Conservation (phyloP, 805 yeast genomes). For the Saccharomycopsis sp. region DNA sequence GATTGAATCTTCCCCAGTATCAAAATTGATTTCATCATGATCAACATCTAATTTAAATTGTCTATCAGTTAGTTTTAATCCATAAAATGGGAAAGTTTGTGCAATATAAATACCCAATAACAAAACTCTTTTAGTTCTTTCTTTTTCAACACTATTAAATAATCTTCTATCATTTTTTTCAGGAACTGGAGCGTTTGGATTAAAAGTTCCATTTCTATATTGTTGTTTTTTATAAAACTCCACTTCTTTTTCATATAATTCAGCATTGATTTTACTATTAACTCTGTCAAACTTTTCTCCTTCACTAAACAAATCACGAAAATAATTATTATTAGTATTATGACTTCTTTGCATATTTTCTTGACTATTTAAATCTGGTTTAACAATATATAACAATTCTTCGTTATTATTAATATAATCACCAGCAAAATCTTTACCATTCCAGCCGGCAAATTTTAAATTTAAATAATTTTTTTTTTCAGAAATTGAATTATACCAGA, state of each 20-base stretch:
- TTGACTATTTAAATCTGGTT: slow-evolving; percentile 15
- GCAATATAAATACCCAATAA: slow-evolving; percentile 42
- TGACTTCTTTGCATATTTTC: slow-evolving; percentile 17
- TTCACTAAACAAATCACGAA: slow-evolving; percentile 18
- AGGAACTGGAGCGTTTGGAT: not conserved
- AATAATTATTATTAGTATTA: slow-evolving; percentile 18
- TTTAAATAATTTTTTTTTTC: slow-evolving; percentile 30
- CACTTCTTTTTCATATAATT: slow-evolving; percentile 13
- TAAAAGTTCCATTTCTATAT: slow-evolving; percentile 5
- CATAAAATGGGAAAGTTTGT: slow-evolving; percentile 39
- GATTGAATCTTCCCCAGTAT: not conserved
- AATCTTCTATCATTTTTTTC: slow-evolving; percentile 14
- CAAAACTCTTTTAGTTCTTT: slow-evolving; percentile 40
- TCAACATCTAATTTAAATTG: slow-evolving; percentile 32
- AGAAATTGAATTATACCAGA: slow-evolving; percentile 61
- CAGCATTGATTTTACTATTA: slow-evolving; percentile 12
- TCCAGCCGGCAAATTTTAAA: slow-evolving; percentile 18
- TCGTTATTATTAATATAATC: slow-evolving; percentile 17
- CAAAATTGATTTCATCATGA: slow-evolving; percentile 9
- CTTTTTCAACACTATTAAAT: slow-evolving; percentile 32
- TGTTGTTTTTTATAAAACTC: slow-evolving; percentile 6
- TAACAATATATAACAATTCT: slow-evolving; percentile 14
- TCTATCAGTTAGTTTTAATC: slow-evolving; percentile 36
- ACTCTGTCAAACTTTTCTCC: slow-evolving; percentile 17
- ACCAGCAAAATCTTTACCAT: slow-evolving; percentile 16